Conservation (phyloP, 768 basidiomycete genomes). For the Leccinum disarticulatum region DNA sequence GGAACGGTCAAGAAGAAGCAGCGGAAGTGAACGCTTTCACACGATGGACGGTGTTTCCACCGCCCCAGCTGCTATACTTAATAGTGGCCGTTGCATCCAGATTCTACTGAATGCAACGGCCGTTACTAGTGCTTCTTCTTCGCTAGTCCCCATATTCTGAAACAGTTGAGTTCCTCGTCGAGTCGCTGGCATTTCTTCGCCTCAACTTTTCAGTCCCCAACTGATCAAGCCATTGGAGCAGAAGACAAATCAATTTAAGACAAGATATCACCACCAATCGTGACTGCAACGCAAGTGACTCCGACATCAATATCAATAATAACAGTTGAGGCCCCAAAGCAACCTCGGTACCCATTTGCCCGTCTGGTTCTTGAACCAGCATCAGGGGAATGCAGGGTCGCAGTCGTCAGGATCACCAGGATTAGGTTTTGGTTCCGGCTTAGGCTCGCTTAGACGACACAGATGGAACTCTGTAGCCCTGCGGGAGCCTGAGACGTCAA, state of each 20-base stretch:
- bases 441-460: no score
- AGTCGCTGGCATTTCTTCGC: no score
- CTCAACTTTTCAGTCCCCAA: no score
- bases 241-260: constrained; percentile 12
- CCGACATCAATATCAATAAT: constrained; percentile 9
- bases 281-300: constrained; percentile 3
- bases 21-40: background rate
- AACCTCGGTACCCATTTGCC: constrained; percentile 21
- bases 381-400: constrained; percentile 18
- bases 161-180: no score
- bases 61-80: no score
- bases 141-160: no score
- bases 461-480: constrained; percentile 27
- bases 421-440: background rate
- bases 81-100: no score
- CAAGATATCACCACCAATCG: no score
- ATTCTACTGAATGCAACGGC: no score
- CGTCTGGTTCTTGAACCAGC: constrained; percentile 20
- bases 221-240: constrained; percentile 6
- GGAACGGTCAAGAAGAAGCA: constrained; percentile 19
- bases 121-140: no score
- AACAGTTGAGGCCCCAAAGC: background rate
- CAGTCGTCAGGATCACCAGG: constrained; percentile 38
- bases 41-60: no score
- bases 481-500: background rate